These are phyloP conservation scores for Physcomitrellopsis africana DNA, from an alignment of 225 moss, liverwort and hornwort species.

Conservation along the genomic window DNA sequence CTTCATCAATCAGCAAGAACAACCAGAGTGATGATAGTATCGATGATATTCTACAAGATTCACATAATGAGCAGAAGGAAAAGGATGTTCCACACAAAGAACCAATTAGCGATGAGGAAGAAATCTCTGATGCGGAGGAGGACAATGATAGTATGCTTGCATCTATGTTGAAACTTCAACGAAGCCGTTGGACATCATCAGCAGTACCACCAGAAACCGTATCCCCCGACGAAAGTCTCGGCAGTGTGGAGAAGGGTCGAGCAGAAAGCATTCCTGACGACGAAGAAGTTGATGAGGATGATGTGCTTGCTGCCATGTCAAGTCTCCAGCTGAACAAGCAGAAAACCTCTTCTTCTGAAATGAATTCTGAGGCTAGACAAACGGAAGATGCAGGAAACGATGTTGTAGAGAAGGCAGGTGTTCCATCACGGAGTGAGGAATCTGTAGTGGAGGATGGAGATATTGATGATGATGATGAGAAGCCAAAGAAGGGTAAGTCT, in stretches of 20 bases:
- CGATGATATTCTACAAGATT: slow-evolving; percentile 26
- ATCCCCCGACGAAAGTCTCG: slow-evolving; percentile 15
- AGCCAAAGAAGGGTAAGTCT: slow-evolving; percentile 52
- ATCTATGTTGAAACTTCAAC: slow-evolving; percentile 56
- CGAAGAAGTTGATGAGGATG: slow-evolving; percentile 48
- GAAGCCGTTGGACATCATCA: slow-evolving; percentile 31
- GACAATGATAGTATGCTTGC: slow-evolving; percentile 55
- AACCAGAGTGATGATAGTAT: slow-evolving; percentile 40
- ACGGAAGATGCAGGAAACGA: slow-evolving; percentile 20
- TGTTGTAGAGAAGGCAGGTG: slow-evolving; percentile 37
- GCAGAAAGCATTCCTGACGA: slow-evolving; percentile 35
- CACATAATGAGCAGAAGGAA: slow-evolving; percentile 21
- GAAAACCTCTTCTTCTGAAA: slow-evolving; percentile 26
- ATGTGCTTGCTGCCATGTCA: slow-evolving; percentile 52
- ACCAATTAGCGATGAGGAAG: slow-evolving; percentile 34
- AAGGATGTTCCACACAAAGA: slow-evolving; percentile 31
- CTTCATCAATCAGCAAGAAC: slow-evolving; percentile 10
- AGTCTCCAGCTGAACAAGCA: slow-evolving; percentile 41
- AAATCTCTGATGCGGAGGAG: slow-evolving; percentile 32
- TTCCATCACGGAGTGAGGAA: slow-evolving; percentile 17
- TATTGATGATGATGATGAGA: slow-evolving; percentile 40
- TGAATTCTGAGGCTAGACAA: slow-evolving; percentile 28
- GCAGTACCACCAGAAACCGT: slow-evolving; percentile 19
- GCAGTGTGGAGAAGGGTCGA: slow-evolving; percentile 17
- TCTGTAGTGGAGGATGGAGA: slow-evolving; percentile 41